Evolutionary conservation across 164 flowering plant genomes (phyloP).

Genomic region (Vitis rupestris): DNA sequence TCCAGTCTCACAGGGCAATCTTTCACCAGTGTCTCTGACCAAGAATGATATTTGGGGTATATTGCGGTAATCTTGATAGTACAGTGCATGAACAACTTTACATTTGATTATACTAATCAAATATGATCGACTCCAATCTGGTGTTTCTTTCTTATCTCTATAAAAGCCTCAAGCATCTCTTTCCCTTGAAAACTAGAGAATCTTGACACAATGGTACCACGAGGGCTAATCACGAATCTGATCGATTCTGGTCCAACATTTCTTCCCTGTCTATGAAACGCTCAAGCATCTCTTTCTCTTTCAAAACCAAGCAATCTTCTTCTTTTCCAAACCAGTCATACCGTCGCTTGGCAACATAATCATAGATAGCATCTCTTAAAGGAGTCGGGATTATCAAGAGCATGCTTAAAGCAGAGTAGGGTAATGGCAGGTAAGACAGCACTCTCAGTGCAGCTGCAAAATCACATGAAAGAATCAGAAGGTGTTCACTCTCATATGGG

Average conservation of each 20-base stretch:
- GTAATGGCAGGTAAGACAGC: constrained; percentile 76
- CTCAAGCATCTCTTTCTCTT: constrained; percentile 71
- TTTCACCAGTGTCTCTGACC: no score
- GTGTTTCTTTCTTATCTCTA: no score
- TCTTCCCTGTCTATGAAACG: constrained; percentile 89
- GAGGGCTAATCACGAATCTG: constrained; percentile 15
- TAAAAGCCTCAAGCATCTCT: no score
- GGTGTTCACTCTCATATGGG: neutral
- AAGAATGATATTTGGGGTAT: no score
- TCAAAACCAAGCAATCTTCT: constrained; percentile 65
- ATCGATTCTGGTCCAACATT: constrained; percentile 28
- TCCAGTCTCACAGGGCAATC: no score
- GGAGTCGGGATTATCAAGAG: constrained; percentile 66
- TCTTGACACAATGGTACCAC: neutral
- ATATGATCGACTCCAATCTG: no score
- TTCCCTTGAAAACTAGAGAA: neutral
- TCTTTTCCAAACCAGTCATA: constrained; percentile 83
- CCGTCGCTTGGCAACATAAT: constrained; percentile 68
- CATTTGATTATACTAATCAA: neutral
- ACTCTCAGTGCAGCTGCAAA: constrained; percentile 89
- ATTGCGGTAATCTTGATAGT: neutral
- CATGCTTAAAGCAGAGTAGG: constrained; percentile 67
- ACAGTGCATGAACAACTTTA: neutral
- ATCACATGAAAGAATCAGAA: neutral
- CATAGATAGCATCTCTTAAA: constrained; percentile 74